These are phyloP conservation scores for Eucalyptus sp. DNA, from an alignment of 345 rosid genomes.

Conservation along the genomic window DNA sequence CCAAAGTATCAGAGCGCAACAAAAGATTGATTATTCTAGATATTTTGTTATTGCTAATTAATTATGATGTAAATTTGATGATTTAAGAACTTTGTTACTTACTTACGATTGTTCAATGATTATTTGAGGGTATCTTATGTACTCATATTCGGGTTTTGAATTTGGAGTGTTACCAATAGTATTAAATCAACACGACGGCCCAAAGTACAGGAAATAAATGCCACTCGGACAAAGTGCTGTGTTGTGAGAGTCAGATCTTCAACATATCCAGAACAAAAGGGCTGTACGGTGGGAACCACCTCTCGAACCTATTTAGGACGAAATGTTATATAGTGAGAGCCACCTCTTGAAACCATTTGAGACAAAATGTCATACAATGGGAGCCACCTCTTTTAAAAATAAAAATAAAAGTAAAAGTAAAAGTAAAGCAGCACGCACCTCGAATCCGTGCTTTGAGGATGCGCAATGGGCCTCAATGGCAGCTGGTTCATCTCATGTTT, in stretches of 20 bases:
- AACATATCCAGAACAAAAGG: not conserved
- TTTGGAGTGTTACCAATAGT: not conserved
- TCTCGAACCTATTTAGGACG: not conserved
- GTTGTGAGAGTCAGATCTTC: not conserved
- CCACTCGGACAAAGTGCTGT: not conserved
- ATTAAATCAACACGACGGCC: not conserved
- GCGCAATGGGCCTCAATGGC: not conserved
- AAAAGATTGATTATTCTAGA: not conserved
- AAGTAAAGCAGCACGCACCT: not conserved
- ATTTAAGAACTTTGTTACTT: not conserved
- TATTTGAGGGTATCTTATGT: not conserved
- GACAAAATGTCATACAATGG: not conserved
- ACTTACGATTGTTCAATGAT: not conserved
- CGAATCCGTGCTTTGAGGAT: not conserved
- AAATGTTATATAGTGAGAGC: not conserved
- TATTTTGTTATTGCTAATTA: not conserved
- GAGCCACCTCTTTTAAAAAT: not conserved
- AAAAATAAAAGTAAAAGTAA: too few relatives aligned
- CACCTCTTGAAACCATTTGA: not conserved
- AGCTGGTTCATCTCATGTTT: not conserved
- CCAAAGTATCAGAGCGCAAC: not conserved
- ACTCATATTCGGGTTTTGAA: not conserved
- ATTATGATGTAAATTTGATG: not conserved
- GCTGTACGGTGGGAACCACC: not conserved
- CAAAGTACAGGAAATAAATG: not conserved